These are phyloP conservation scores for Parathielavia appendiculata DNA, from an alignment of 495 filamentous ascomycete genomes.

Conservation along the genomic window DNA sequence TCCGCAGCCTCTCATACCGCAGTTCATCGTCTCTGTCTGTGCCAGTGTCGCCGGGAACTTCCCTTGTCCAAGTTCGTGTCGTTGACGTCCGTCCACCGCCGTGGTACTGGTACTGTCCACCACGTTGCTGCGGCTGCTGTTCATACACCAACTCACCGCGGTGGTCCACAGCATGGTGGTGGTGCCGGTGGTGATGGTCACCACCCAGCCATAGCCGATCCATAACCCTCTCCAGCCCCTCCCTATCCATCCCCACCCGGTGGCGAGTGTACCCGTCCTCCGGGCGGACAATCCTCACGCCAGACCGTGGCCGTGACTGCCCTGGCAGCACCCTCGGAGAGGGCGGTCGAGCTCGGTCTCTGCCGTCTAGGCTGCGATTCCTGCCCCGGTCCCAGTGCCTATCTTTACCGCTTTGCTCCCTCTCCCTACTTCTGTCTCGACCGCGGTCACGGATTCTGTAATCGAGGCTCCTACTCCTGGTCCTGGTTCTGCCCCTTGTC, in stretches of 20 bases:
- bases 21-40: not conserved
- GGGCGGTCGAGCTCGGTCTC: not conserved
- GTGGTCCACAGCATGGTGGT: not conserved
- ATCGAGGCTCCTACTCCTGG: not conserved
- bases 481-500: not conserved
- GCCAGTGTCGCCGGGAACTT: not conserved
- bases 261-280: not conserved
- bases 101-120: not conserved
- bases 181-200: not conserved
- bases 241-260: not conserved
- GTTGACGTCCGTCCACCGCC: no score
- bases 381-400: not conserved
- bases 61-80: not conserved
- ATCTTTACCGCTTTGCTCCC: not conserved
- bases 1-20: not conserved
- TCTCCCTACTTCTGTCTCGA: not conserved
- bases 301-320: not conserved
- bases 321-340: no score
- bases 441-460: no score
- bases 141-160: not conserved
- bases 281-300: not conserved
- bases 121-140: not conserved
- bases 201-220: not conserved
- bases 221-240: not conserved
- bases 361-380: not conserved